Evolutionary conservation across 225 moss, liverwort and hornwort species (phyloP).

Genomic region (Marchantia polymorpha): DNA sequence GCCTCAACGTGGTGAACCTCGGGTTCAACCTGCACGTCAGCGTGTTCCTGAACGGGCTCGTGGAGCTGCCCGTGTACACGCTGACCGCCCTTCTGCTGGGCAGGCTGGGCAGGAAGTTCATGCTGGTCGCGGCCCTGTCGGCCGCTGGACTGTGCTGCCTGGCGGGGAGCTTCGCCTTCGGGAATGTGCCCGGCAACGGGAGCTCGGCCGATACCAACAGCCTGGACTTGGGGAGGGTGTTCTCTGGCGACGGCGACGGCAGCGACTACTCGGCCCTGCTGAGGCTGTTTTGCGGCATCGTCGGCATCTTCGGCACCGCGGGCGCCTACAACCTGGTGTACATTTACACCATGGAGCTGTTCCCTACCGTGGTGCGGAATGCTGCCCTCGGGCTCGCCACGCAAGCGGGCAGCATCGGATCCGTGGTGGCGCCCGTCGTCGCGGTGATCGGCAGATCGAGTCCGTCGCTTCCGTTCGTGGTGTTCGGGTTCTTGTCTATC

Average conservation of each 20-base stretch:
- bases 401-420: conserved; percentile 63
- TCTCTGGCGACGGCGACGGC: not conserved
- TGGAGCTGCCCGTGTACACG: conserved; percentile 66
- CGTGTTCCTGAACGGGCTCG: conserved; percentile 58
- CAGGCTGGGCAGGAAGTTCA: conserved; percentile 47
- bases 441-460: conserved; percentile 47
- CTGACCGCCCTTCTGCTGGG: conserved; percentile 55
- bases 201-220: not conserved
- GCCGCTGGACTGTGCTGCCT: conserved; percentile 57
- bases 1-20: conserved; percentile 60
- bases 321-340: conserved; percentile 70
- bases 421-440: conserved; percentile 58
- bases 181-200: not conserved
- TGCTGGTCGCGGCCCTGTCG: conserved; percentile 50
- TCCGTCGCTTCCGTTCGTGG: conserved; percentile 53
- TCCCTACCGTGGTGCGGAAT: conserved; percentile 83
- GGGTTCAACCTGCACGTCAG: conserved; percentile 62
- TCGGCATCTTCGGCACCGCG: conserved; percentile 71
- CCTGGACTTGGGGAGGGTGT: not conserved
- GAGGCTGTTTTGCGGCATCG: conserved; percentile 56
- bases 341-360: conserved; percentile 73
- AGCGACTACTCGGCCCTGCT: conserved; percentile 1
- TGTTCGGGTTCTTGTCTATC: conserved; percentile 57
- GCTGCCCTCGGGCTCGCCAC: conserved; percentile 62
- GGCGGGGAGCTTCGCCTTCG: conserved; percentile 49